These are phyloP conservation scores for Phytophthora fragariae DNA, from an alignment of 352 stramenopile genomes.

Conservation along the genomic window DNA sequence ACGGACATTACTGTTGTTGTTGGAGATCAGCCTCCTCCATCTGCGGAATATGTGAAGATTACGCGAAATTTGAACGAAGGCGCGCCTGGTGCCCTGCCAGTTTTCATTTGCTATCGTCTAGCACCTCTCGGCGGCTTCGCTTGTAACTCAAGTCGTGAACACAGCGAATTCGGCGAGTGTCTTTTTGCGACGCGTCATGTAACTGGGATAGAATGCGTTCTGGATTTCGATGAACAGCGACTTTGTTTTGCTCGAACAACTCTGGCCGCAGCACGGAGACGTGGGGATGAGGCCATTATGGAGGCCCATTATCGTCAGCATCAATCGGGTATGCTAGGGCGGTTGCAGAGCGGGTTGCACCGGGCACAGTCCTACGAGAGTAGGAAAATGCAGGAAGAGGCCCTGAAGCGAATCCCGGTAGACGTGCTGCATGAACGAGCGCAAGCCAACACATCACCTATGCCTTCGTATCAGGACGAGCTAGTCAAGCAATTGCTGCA, in stretches of 20 bases:
- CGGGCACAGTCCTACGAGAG: conserved; percentile 73
- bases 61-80: conserved; percentile 63
- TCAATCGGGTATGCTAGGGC: conserved; percentile 54
- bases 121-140: conserved; percentile 63
- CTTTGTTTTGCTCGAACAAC: conserved; percentile 27
- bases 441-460: conserved; percentile 56
- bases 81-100: conserved; percentile 23
- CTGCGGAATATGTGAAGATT: conserved; percentile 59
- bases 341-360: conserved; percentile 57
- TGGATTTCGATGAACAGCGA: conserved; percentile 40
- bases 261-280: conserved; percentile 23
- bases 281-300: conserved; percentile 46
- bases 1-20: conserved; percentile 62
- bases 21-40: conserved; percentile 39
- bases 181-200: conserved; percentile 66
- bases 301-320: conserved; percentile 55
- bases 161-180: conserved; percentile 76
- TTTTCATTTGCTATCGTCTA: conserved; percentile 70
- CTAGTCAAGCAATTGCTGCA: conserved; percentile 78
- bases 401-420: conserved; percentile 73
- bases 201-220: conserved; percentile 13
- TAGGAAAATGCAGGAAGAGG: conserved; percentile 69
- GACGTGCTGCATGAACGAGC: conserved; percentile 70
- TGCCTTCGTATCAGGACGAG: conserved; percentile 67
- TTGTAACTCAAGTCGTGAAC: conserved; percentile 48